Evolutionary conservation across 139 green algal species (phyloP).

Genomic region (Volvox africanus): DNA sequence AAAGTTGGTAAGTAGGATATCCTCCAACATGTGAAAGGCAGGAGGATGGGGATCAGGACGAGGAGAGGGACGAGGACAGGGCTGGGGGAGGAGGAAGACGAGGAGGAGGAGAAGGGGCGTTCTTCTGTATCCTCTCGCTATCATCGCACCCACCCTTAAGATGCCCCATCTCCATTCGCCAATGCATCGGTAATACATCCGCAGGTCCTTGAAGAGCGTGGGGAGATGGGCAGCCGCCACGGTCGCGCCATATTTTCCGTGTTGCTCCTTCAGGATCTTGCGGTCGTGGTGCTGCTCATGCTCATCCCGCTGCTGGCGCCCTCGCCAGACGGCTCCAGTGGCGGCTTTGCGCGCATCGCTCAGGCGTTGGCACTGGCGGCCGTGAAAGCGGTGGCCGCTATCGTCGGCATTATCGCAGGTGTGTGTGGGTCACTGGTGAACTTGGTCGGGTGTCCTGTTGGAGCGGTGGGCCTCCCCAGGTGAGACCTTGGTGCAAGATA

Average conservation of each 20-base stretch:
- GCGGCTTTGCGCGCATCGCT: slow-evolving; percentile 81
- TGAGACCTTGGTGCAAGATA: no score
- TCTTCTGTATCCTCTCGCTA: no score
- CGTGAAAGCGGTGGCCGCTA: slow-evolving; percentile 93
- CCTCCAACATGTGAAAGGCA: no score
- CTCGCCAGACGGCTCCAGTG: slow-evolving; percentile 56
- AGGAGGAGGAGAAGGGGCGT: no score
- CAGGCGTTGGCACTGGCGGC: slow-evolving; percentile 89
- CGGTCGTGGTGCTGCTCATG: slow-evolving; percentile 99
- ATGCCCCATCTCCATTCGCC: no score
- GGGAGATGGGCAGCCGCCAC: slow-evolving; percentile 92
- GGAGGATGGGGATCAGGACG: no score
- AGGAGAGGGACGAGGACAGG: no score
- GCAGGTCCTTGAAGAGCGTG: slow-evolving; percentile 90
- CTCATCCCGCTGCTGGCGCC: slow-evolving; percentile 97
- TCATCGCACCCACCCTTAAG: no score
- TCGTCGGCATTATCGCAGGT: slow-evolving; percentile 73
- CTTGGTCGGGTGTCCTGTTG: no score
- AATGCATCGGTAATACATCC: not conserved
- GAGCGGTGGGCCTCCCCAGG: no score
- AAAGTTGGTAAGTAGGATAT: no score
- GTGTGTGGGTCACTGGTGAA: not conserved
- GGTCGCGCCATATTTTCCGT: slow-evolving; percentile 96
- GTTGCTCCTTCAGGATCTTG: slow-evolving; percentile 97
- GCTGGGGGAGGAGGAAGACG: no score